Conservation (phyloP, 495 filamentous ascomycete species). For the Penicillium antarcticum region DNA sequence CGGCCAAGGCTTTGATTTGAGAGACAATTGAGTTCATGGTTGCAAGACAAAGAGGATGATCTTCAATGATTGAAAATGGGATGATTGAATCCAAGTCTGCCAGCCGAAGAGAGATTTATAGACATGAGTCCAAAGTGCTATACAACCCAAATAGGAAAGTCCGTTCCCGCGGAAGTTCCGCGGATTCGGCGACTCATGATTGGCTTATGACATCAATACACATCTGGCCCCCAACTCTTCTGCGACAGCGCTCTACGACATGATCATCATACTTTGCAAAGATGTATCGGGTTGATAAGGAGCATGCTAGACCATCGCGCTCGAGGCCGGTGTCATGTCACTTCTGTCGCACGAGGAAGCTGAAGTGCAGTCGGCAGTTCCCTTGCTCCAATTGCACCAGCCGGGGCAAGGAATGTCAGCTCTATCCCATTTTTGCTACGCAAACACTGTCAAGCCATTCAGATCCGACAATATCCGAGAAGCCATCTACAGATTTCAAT, state of each 20-base stretch:
- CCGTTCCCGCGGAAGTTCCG: conserved; percentile 18
- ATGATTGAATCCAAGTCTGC: background rate
- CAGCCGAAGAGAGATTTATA: conserved; percentile 1
- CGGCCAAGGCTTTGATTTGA: conserved; percentile 20
- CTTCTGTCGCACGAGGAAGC: conserved; percentile 44
- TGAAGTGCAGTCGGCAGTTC: conserved; percentile 39
- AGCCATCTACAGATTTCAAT: background rate
- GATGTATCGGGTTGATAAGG: conserved; percentile 15
- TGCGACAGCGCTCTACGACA: background rate
- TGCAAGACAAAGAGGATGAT: background rate
- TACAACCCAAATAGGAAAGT: background rate
- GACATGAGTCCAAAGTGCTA: background rate
- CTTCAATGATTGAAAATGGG: too few relatives aligned
- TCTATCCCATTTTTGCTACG: conserved; percentile 4
- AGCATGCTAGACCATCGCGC: conserved; percentile 9
- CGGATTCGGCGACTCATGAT: conserved; percentile 14
- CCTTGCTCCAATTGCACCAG: conserved; percentile 42
- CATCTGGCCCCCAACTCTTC: background rate
- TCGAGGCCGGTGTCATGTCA: conserved; percentile 35
- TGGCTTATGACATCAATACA: background rate
- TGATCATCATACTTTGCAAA: background rate
- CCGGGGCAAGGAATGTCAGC: conserved; percentile 32
- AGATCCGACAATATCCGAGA: background rate
- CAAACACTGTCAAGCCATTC: background rate
- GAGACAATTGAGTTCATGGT: conserved; percentile 26